Evolutionary conservation across 1,284 basidiomycete genomes (phyloP), one percentile per base, ranked within the genome.

Genomic region (Heliocybe sulcata): DNA sequence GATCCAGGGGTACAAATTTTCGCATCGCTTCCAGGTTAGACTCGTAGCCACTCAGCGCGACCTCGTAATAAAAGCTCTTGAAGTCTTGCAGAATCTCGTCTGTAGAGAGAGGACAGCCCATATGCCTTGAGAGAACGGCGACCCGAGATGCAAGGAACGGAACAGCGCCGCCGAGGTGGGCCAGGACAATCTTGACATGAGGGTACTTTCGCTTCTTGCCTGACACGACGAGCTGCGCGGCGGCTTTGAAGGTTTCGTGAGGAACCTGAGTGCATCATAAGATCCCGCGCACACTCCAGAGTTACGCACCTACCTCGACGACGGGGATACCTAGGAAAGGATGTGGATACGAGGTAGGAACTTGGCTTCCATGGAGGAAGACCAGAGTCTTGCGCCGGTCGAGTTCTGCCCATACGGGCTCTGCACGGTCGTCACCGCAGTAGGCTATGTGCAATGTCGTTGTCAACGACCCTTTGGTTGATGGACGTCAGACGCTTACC

Each of bases 201-300:
- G 73, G 66, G 61, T 78, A 86, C 56, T 73, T 78, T 51, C 83
- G 79, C 65, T 83, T 85, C 60, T 80, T 80, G 51, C 83, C 82
- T 1, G 83, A 77, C 27, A 88, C 80, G 48, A 89, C 84, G 48
- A 89, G 76, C 64, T 87, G 83, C 1, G 85, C 79, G 35, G 86
- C 86, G 2, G 85, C 87, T 69, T 87, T 89, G 73, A 80, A 87
- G 0, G 87, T 89, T 67, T 90, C 86, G 63, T 86, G 83, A 11
- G 87, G 86, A 0, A 87, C 85, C 85, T 55, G 47, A 27, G 8
- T 14, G 9, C 12, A 31, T n/a, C 6, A 16, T 52, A 11, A n/a
- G 20, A 52, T 51, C 8, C 10, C 9, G 12, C 11, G 16, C 8
- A 23, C 22, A 27, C 6, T 8, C 51, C 14, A 54, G 33, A 38